phyloP scores from a whole-genome alignment of 352 stramenopile genomes.

The Globisporangium ultimum region DNA sequence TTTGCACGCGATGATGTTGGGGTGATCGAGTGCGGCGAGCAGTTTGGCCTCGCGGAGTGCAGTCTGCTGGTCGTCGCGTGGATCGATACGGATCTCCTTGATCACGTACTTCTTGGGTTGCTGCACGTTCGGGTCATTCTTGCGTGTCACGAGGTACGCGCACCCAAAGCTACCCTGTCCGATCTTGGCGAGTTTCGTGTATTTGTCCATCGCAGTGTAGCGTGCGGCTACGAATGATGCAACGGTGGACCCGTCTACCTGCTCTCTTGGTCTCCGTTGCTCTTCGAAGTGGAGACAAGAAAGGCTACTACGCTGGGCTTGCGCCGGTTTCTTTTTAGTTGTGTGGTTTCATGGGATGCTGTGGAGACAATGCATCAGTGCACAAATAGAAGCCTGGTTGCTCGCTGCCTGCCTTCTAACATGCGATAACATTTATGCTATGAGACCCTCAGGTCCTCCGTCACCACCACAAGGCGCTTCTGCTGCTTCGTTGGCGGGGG shows the following conservation, averaged over 20 bases:
- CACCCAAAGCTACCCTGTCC: constrained; percentile 69
- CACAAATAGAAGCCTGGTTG: no score
- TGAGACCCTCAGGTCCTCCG: not conserved
- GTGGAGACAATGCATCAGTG: no score
- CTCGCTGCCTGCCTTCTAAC: no score
- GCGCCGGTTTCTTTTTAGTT: no score
- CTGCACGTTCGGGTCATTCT: constrained; percentile 13
- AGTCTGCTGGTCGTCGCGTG: constrained; percentile 55
- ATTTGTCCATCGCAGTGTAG: constrained; percentile 63
- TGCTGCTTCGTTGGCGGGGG: constrained; percentile 6
- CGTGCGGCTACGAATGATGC: no score
- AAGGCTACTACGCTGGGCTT: no score
- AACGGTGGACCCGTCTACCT: no score
- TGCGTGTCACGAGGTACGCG: constrained; percentile 61
- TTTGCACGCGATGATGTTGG: constrained; percentile 81
- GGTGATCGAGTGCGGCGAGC: constrained; percentile 68
- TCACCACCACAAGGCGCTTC: no score
- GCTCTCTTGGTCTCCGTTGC: no score
- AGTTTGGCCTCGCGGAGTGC: constrained; percentile 67
- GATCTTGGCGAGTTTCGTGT: constrained; percentile 74
- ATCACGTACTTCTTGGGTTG: constrained; percentile 54
- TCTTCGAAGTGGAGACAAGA: no score
- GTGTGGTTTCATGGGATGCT: no score
- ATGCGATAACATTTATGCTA: not conserved
- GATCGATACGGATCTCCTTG: constrained; percentile 74